Percentiles rank a stretch among this genome's conserved stretches.
These are phyloP conservation scores for Dactylellina drechsleri DNA, from an alignment of 2,329 filamentous ascomycete genomes.

Conservation along the genomic window DNA sequence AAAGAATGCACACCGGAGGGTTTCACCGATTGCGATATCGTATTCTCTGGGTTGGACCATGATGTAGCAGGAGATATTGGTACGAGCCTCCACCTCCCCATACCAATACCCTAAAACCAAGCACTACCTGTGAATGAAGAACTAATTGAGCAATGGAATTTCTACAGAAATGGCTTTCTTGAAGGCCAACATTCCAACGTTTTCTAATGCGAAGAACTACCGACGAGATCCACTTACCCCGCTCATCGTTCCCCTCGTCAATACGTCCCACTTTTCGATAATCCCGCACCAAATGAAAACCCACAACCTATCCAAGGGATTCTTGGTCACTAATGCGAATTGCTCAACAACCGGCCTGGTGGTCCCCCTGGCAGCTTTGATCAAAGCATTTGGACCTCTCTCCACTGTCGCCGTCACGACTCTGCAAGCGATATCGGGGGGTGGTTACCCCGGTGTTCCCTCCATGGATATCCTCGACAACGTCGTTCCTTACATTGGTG, in stretches of 20 bases:
- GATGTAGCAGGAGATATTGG: slow-evolving; percentile 92
- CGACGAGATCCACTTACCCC: slow-evolving; percentile 88
- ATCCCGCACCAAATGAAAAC: slow-evolving; percentile 87
- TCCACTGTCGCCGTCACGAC: slow-evolving; percentile 82
- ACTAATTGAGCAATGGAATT: not conserved
- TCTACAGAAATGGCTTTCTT: slow-evolving; percentile 86
- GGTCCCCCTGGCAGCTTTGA: slow-evolving; percentile 90
- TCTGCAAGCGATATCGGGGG: slow-evolving; percentile 92
- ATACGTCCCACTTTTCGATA: slow-evolving; percentile 84
- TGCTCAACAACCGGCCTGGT: slow-evolving; percentile 97
- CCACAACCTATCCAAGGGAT: slow-evolving; percentile 80
- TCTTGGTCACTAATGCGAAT: slow-evolving; percentile 97
- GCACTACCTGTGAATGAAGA: not conserved
- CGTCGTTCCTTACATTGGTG: slow-evolving; percentile 89
- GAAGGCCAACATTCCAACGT: slow-evolving; percentile 85
- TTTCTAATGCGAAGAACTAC: slow-evolving; percentile 99
- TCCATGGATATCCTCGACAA: slow-evolving; percentile 98
- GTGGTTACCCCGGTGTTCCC: slow-evolving; percentile 87
- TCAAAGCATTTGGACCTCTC: slow-evolving; percentile 85
- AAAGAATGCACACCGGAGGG: slow-evolving; percentile 83
- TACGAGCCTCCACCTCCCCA: slow-evolving; percentile 62
- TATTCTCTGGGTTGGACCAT: slow-evolving; percentile 92
- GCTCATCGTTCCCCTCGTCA: slow-evolving; percentile 93
- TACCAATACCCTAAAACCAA: not conserved
- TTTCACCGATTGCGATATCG: slow-evolving; percentile 88